Evolutionary conservation across 768 basidiomycete genomes (phyloP), one percentile per base, ranked within the genome.

Genomic region (Kwoniella sp.): DNA sequence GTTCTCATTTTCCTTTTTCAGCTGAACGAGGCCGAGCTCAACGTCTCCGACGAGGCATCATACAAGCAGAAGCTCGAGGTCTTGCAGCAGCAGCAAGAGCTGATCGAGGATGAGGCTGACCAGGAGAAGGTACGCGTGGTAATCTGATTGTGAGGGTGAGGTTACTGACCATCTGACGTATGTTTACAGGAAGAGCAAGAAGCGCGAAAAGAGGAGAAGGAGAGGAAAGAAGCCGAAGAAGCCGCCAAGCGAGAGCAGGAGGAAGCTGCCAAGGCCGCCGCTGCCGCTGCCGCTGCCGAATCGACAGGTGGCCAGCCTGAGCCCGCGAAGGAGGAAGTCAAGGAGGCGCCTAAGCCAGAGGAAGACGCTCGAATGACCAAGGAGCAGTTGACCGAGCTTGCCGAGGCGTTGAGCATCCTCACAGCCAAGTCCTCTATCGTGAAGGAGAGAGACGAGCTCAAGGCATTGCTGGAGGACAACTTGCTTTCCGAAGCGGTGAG

Each of bases 61-160:
- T 97, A 96, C 85, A 95, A 96, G 83, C 91, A 98, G 83, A 96
- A 95, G 81, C 86, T 99, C 59, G 96, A 98, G 67, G 95, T 99
- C 25, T 82, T 99, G 77, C 92, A 96, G 72, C 91, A 99, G 73
- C 96, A 99, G 80, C 91, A 99, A 78, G 96, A 99, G 79, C 91
- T 99, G 65, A 99, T 99, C 77, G 94, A 99, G 77, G 96, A 99
- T 79, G 96, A 99, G 81, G 87, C 93, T 68, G 96, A 97, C 78
- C 96, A 99, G 80, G 96, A 99, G 67, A 88, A 94, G 80, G 81
- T 80, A 33, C 49, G 78, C 63, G 13, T 8, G 21, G 17, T 33
- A 55, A 7, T 2, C 30, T 33, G 5, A 7, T 19, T 47, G 24
- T 15, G 2, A 25, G 8, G 8, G 27, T 10, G n/a, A n/a, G 26